phyloP scores from a whole-genome alignment of 768 basidiomycete genomes.

The Lanmaoa rubissima region DNA sequence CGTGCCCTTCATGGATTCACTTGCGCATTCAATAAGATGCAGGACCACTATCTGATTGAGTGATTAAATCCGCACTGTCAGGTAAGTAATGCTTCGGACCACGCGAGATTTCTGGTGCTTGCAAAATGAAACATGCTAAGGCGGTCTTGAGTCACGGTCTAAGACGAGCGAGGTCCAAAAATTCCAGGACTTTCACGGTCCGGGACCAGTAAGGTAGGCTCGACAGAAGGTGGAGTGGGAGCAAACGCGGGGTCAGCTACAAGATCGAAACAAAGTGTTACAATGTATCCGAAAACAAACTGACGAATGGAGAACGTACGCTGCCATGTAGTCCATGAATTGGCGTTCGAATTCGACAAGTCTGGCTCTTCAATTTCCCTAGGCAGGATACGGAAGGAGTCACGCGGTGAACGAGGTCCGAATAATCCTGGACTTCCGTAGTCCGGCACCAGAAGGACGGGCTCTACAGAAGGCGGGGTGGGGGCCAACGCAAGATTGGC shows the following conservation, averaged over 20 bases:
- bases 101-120: background rate
- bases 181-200: background rate
- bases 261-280: background rate
- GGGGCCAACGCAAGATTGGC: slow-evolving; percentile 35
- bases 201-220: background rate
- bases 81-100: background rate
- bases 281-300: background rate
- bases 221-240: background rate
- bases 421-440: slow-evolving; percentile 62
- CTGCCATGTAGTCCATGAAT: background rate
- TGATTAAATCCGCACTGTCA: background rate
- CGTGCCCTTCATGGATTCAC: background rate
- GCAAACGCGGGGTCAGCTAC: background rate
- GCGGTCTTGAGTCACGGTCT: background rate
- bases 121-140: background rate
- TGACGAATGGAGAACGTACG: background rate
- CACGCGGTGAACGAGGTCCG: slow-evolving; percentile 61
- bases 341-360: background rate
- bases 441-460: slow-evolving; percentile 55
- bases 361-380: too few relatives aligned
- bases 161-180: background rate
- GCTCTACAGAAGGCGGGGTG: slow-evolving; percentile 53
- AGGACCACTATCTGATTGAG: background rate
- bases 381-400: slow-evolving; percentile 5
- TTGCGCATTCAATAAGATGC: background rate